Evolutionary conservation across 2,329 filamentous ascomycete genomes (phyloP).

Genomic region (Samsoniella hepiali): DNA sequence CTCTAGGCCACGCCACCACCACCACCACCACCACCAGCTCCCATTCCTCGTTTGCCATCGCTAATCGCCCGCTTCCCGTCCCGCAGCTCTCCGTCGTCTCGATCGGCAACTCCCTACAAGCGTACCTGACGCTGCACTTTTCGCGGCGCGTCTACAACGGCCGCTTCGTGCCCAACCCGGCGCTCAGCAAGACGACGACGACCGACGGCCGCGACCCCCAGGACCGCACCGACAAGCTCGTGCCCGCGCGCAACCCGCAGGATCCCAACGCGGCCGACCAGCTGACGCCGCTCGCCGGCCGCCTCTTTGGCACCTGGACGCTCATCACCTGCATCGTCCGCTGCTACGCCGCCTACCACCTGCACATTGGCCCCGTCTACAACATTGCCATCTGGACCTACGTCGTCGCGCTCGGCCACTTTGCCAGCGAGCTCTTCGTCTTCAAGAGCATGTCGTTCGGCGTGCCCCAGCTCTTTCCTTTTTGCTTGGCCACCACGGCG

Average conservation of each 20-base stretch:
- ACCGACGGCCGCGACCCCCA: constrained; percentile 14
- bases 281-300: constrained; percentile 71
- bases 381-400: constrained; percentile 81
- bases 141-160: constrained; percentile 84
- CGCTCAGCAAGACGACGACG: constrained; percentile 39
- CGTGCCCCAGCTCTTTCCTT: constrained; percentile 53
- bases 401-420: constrained; percentile 72
- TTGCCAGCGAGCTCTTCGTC: constrained; percentile 73
- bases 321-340: constrained; percentile 73
- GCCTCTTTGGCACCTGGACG: constrained; percentile 87
- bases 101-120: constrained; percentile 79
- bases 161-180: constrained; percentile 51
- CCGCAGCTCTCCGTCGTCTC: constrained; percentile 76
- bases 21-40: neutral
- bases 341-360: constrained; percentile 79
- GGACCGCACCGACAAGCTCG: constrained; percentile 19
- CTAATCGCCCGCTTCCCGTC: constrained; percentile 5
- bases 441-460: constrained; percentile 72
- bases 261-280: constrained; percentile 51
- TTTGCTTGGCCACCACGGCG: constrained; percentile 48
- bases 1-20: neutral
- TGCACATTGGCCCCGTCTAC: constrained; percentile 69
- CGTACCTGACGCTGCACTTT: constrained; percentile 75
- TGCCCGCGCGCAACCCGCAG: constrained; percentile 25
- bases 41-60: neutral